phyloP scores from a whole-genome alignment of 768 basidiomycete genomes.

The Psilocybe cyanescens region DNA sequence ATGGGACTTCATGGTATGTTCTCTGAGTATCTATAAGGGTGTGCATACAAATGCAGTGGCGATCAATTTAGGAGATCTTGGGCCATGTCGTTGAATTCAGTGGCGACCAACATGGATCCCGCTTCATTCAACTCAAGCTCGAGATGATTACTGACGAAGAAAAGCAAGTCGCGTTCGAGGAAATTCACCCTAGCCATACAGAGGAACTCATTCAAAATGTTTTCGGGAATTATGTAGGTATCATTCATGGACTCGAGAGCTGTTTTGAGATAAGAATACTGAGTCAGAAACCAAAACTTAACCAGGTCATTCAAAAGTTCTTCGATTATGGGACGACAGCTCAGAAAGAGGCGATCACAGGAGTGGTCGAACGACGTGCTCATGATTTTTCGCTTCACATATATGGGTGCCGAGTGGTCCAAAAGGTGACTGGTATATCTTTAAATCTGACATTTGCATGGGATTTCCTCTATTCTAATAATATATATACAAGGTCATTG shows the following conservation, averaged over 20 bases:
- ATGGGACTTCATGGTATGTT: slow-evolving; percentile 79
- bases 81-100: slow-evolving; percentile 91
- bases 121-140: slow-evolving; percentile 92
- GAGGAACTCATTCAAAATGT: slow-evolving; percentile 87
- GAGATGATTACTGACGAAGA: slow-evolving; percentile 67
- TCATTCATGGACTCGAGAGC: background rate
- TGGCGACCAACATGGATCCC: slow-evolving; percentile 95
- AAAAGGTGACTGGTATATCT: slow-evolving; percentile 62
- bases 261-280: too few relatives aligned
- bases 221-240: slow-evolving; percentile 92
- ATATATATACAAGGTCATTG: slow-evolving; percentile 68
- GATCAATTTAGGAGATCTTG: slow-evolving; percentile 69
- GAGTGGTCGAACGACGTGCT: slow-evolving; percentile 78
- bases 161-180: slow-evolving; percentile 79
- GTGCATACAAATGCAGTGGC: background rate
- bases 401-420: slow-evolving; percentile 96
- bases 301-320: slow-evolving; percentile 89
- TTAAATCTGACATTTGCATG: too few relatives aligned
- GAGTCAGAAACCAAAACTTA: background rate
- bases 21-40: slow-evolving; percentile 1
- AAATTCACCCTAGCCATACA: slow-evolving; percentile 79
- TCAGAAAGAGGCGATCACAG: slow-evolving; percentile 74
- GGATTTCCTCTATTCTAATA: background rate
- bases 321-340: slow-evolving; percentile 83
- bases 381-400: slow-evolving; percentile 82